Evolutionary conservation across 148 eudicot species (phyloP).

Genomic region (Chenopodium album): DNA sequence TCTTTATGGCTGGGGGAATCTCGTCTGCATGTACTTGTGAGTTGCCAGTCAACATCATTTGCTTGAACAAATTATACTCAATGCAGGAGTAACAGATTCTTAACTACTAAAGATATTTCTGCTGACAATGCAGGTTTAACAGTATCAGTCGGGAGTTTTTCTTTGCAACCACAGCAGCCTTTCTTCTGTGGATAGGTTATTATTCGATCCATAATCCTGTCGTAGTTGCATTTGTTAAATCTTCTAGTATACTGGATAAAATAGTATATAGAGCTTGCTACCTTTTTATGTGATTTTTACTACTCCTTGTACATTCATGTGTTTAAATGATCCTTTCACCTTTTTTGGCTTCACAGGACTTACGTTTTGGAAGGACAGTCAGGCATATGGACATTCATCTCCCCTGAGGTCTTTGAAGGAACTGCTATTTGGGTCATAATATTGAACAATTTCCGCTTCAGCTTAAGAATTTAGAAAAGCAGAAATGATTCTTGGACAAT

Average conservation of each 20-base stretch:
- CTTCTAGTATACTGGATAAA: not conserved
- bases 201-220: constrained; percentile 17
- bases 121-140: constrained; percentile 52
- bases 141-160: constrained; percentile 74
- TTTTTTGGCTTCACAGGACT: constrained; percentile 38
- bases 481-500: not conserved
- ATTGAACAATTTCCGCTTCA: not conserved
- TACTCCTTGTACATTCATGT: not conserved
- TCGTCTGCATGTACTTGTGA: constrained; percentile 75
- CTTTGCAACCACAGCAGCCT: constrained; percentile 67
- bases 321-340: not conserved
- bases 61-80: not conserved
- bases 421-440: constrained; percentile 46
- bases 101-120: not conserved
- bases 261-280: not conserved
- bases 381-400: constrained; percentile 52
- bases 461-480: not conserved
- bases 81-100: not conserved
- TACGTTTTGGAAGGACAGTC: constrained; percentile 65
- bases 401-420: constrained; percentile 59
- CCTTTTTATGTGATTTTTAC: not conserved
- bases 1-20: constrained; percentile 95
- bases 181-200: constrained; percentile 75
- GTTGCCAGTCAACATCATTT: constrained; percentile 17
- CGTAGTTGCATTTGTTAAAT: not conserved